phyloP scores from a whole-genome alignment of 2,329 filamentous ascomycete species.

The Zymoseptoria tritici region DNA sequence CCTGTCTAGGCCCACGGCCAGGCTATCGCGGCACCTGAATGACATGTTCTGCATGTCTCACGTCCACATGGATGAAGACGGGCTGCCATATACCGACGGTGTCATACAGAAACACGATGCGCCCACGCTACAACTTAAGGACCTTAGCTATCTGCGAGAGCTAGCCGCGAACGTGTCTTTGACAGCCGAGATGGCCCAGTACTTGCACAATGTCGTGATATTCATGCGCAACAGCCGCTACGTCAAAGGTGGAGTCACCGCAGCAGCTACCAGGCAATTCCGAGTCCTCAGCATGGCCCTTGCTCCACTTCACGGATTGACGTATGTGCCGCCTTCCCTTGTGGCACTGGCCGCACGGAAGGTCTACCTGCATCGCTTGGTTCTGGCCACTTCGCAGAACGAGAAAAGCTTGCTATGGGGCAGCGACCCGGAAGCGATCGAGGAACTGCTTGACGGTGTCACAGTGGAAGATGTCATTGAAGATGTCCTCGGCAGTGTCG shows the following conservation, averaged over 20 bases:
- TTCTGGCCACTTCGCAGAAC: constrained; percentile 58
- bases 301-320: constrained; percentile 70
- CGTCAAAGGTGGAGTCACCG: constrained; percentile 69
- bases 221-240: constrained; percentile 85
- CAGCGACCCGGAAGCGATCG: constrained; percentile 64
- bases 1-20: constrained; percentile 29
- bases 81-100: constrained; percentile 65
- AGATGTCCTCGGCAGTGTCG: constrained; percentile 49
- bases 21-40: constrained; percentile 48
- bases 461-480: constrained; percentile 51
- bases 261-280: constrained; percentile 72
- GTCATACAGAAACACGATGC: constrained; percentile 31
- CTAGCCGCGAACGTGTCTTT: constrained; percentile 53
- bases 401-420: constrained; percentile 94
- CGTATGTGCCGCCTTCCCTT: constrained; percentile 76
- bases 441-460: constrained; percentile 54
- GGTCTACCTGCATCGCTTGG: constrained; percentile 77
- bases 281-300: constrained; percentile 50
- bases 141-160: constrained; percentile 54
- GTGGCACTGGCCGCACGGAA: constrained; percentile 77
- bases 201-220: constrained; percentile 78
- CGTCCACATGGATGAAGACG: constrained; percentile 65
- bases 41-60: constrained; percentile 86
- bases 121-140: constrained; percentile 20
- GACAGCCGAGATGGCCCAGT: constrained; percentile 71